Evolutionary conservation across 331 rosid genomes (phyloP).

Genomic region (Quercus phellos): DNA sequence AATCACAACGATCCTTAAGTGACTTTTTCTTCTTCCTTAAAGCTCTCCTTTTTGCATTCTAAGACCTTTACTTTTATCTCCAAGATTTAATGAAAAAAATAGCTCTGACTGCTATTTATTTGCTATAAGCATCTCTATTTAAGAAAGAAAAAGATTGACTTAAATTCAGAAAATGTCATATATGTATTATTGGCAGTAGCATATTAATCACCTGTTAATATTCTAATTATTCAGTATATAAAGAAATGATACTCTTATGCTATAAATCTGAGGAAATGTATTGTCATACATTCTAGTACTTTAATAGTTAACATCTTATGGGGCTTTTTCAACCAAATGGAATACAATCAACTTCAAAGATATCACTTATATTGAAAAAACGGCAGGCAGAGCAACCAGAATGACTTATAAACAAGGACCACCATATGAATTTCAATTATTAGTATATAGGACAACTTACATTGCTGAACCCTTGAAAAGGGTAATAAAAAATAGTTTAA

Average conservation of each 20-base stretch:
- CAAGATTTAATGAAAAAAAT: neutral
- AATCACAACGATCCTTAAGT: no score
- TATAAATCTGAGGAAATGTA: neutral
- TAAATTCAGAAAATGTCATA: neutral
- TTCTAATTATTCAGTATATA: neutral
- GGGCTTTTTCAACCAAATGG: neutral
- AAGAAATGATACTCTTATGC: neutral
- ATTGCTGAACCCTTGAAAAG: neutral
- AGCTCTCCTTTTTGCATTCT: no score
- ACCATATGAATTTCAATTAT: neutral
- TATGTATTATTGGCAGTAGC: neutral
- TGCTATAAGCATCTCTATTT: neutral
- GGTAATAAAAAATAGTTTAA: neutral
- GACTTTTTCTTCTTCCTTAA: no score
- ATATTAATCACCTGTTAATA: neutral
- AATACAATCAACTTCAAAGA: neutral
- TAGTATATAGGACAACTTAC: constrained; percentile 24
- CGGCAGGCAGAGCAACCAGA: neutral
- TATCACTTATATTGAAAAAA: neutral
- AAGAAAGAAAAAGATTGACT: neutral
- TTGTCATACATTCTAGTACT: neutral
- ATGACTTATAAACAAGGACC: neutral
- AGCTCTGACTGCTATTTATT: neutral
- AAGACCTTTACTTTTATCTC: neutral
- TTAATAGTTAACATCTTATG: neutral